These are phyloP conservation scores for Stephania cephalantha DNA, from an alignment of 164 flowering plant genomes.

Conservation along the genomic window DNA sequence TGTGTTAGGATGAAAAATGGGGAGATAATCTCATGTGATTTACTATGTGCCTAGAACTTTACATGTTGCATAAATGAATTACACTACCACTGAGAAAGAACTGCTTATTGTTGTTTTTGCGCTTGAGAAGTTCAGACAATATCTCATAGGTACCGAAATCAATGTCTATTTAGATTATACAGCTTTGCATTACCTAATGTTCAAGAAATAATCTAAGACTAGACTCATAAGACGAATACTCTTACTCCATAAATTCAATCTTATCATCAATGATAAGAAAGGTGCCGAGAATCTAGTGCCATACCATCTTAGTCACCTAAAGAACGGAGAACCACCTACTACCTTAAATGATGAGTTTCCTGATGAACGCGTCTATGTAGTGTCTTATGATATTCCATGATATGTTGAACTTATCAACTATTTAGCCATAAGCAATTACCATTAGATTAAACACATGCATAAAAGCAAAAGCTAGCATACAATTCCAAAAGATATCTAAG, in stretches of 20 bases:
- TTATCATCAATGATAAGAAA: not conserved
- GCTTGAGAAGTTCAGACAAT: not conserved
- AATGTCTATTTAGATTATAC: not conserved
- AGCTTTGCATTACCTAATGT: not conserved
- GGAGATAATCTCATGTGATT: not conserved
- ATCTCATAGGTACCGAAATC: not conserved
- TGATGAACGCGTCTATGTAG: too few relatives aligned
- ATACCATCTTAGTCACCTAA: not conserved
- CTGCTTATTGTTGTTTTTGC: not conserved
- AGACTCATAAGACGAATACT: not conserved
- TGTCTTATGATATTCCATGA: too few relatives aligned
- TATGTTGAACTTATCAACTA: too few relatives aligned
- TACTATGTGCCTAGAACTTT: not conserved
- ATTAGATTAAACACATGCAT: too few relatives aligned
- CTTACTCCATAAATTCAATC: not conserved
- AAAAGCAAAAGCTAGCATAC: too few relatives aligned
- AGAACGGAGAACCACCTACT: not conserved
- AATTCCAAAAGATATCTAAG: too few relatives aligned
- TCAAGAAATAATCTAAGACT: not conserved
- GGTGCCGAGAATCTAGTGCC: not conserved
- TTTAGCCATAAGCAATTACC: too few relatives aligned
- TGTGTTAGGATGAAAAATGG: not conserved
- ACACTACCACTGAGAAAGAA: not conserved
- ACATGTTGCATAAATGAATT: not conserved
- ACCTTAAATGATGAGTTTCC: too few relatives aligned